Percentiles rank a stretch among this genome's conserved stretches.
These are phyloP conservation scores for Candida michaelii DNA, from an alignment of 805 yeast genomes.

Conservation along the genomic window DNA sequence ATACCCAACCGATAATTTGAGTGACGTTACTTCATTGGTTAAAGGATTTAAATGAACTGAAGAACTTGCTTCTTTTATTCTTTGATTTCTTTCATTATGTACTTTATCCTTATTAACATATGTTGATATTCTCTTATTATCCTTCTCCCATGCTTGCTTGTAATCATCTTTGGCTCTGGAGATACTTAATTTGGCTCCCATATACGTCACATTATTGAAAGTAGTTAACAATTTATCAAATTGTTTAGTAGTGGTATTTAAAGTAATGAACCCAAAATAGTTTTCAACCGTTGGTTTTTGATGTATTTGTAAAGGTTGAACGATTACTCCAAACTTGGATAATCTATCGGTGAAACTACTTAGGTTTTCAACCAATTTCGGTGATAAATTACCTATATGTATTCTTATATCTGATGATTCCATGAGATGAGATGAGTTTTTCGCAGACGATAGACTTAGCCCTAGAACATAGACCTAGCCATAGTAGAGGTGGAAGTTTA, in stretches of 20 bases:
- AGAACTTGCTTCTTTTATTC: slow-evolving; percentile 45
- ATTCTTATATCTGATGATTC: slow-evolving; percentile 30
- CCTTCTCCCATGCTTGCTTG: slow-evolving; percentile 45
- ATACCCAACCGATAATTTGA: slow-evolving; percentile 26
- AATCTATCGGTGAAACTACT: slow-evolving; percentile 56
- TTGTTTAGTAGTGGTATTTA: slow-evolving; percentile 48
- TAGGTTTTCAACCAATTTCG: slow-evolving; percentile 44
- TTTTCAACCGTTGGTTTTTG: slow-evolving; percentile 55
- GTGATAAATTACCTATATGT: slow-evolving; percentile 70
- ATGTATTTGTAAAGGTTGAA: slow-evolving; percentile 48
- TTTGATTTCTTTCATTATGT: slow-evolving; percentile 29
- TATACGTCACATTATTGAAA: slow-evolving; percentile 70
- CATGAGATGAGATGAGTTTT: slow-evolving; percentile 7
- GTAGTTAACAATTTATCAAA: slow-evolving; percentile 52
- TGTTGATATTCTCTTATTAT: slow-evolving; percentile 40
- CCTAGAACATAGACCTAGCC: no score
- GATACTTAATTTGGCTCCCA: slow-evolving; percentile 66
- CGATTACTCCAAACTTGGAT: slow-evolving; percentile 58
- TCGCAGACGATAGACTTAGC: background rate
- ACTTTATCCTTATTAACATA: slow-evolving; percentile 18
- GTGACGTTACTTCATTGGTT: slow-evolving; percentile 18
- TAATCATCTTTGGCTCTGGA: slow-evolving; percentile 62
- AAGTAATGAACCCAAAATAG: slow-evolving; percentile 65
- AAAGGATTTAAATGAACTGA: slow-evolving; percentile 21
- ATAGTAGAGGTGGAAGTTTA: no score